Base-by-base conservation (phyloP, 1,139 yeast species). In the Magnusiomyces paraingens region DNA sequence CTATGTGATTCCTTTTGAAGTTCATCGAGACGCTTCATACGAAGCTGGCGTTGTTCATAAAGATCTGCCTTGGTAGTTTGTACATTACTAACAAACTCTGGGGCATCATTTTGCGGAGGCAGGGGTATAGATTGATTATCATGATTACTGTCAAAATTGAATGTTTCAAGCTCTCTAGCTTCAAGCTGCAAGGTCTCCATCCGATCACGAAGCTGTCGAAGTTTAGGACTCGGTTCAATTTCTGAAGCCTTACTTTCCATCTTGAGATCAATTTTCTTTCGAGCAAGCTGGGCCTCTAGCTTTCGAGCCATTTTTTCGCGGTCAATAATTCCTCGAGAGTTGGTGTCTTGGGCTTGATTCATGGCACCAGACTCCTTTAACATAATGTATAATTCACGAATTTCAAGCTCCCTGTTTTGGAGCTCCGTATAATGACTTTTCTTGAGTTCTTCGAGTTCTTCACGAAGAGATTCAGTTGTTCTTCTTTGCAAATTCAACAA, bases 131-230 rank as follows among this genome's bases (percentile, higher is more conserved):
- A 11, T 35, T 50, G 49, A 41, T 32, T 42, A 36, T 52, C 54
- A 26, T 46, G 32, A 32, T n/a, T 3, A 32, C 47, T n/a, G 46
- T 14, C 47, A 64, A 89, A 89, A 61, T 89, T 91, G 21, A 89
- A 84, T 81, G 83, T 84, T 68, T 91, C 98, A 59, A 91, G 76
- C 65, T 86, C 89, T 58, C 96, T 75, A 0, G 97, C 97, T 74
- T 84, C 84, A 53, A 80, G 78, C 64, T 89, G 96, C 52, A 93
- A 76, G 58, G 81, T 84, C 54, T 88, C 96, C 95, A 90, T 87
- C 66, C 85, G 82, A 61, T 84, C 89, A 57, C 96, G 78, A 58
- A 91, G 75, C 50, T 82, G 84, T 58, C 94, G 78, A 53, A 91
- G 72, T 61, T 94, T 74, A 5, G 86, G 79, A 62, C 86, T 85